phyloP scores from a whole-genome alignment of 305 asterid species.

The Fraxinus platypoda region DNA sequence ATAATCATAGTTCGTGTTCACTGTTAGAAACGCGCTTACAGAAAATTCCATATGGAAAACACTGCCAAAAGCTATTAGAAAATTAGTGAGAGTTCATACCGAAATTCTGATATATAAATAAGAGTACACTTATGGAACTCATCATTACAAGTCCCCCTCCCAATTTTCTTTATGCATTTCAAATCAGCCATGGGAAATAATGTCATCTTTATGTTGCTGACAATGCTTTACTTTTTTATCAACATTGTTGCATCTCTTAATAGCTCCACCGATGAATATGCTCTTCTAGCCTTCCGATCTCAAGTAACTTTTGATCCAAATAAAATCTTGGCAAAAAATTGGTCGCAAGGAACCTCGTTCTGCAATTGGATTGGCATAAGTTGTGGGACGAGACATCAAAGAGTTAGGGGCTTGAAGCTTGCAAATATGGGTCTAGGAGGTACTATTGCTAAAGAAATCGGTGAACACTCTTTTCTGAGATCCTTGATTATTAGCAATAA shows the following conservation, averaged over 20 bases:
- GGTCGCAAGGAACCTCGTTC: slow-evolving; percentile 23
- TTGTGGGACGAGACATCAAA: neutral
- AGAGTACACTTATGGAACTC: neutral
- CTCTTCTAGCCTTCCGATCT: slow-evolving; percentile 19
- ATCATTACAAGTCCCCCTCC: neutral
- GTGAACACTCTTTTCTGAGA: slow-evolving; percentile 8
- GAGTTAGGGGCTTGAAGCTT: slow-evolving; percentile 12
- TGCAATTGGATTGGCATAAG: slow-evolving; percentile 24
- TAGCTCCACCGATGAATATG: slow-evolving; percentile 18
- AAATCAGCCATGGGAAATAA: neutral
- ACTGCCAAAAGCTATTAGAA: no score
- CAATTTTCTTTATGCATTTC: neutral
- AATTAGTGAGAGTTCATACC: no score
- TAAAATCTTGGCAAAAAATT: slow-evolving; percentile 17
- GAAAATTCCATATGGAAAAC: no score
- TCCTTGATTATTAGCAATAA: slow-evolving; percentile 12
- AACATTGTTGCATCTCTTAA: neutral
- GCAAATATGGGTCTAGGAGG: neutral
- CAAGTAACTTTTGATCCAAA: slow-evolving; percentile 15
- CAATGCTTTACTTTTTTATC: neutral
- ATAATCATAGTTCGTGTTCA: neutral
- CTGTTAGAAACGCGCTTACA: no score
- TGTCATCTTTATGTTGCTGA: neutral
- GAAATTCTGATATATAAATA: no score
- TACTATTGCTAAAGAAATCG: neutral